phyloP scores from a whole-genome alignment of 495 filamentous ascomycete genomes.

The Hyaloscypha finlandica region DNA sequence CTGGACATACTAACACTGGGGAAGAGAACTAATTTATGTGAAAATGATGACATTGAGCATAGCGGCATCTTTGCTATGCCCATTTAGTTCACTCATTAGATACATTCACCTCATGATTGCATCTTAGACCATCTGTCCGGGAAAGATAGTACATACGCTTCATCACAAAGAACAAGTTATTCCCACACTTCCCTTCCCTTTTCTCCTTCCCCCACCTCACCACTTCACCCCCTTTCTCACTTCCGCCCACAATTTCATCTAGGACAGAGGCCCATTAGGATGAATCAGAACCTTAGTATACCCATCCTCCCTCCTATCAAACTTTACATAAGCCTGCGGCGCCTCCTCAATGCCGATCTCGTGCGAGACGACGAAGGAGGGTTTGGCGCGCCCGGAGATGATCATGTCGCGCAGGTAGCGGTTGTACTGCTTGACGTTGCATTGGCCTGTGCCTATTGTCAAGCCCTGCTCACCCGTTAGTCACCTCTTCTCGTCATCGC shows the following conservation, averaged over 20 bases:
- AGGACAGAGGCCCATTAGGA: slow-evolving; percentile 26
- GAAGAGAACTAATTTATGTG: not conserved
- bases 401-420: slow-evolving; percentile 59
- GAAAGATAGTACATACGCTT: too few species aligned
- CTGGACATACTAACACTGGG: not conserved
- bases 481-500: too few species aligned
- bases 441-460: slow-evolving; percentile 54
- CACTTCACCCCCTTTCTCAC: too few species aligned
- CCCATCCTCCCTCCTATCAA: slow-evolving; percentile 47
- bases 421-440: slow-evolving; percentile 63
- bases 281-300: slow-evolving; percentile 51
- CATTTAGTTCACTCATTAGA: too few species aligned
- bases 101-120: too few species aligned
- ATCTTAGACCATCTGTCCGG: too few species aligned
- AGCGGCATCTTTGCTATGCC: too few species aligned
- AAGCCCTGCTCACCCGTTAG: slow-evolving; percentile 32
- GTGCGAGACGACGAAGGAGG: slow-evolving; percentile 58
- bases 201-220: too few species aligned
- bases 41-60: too few species aligned
- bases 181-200: too few species aligned
- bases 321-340: slow-evolving; percentile 50
- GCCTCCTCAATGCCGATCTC: slow-evolving; percentile 57
- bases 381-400: slow-evolving; percentile 57
- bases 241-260: too few species aligned
- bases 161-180: too few species aligned